These are phyloP conservation scores for Neostapfia colusana DNA, from an alignment of 176 grass and related monocot species.

Conservation along the genomic window DNA sequence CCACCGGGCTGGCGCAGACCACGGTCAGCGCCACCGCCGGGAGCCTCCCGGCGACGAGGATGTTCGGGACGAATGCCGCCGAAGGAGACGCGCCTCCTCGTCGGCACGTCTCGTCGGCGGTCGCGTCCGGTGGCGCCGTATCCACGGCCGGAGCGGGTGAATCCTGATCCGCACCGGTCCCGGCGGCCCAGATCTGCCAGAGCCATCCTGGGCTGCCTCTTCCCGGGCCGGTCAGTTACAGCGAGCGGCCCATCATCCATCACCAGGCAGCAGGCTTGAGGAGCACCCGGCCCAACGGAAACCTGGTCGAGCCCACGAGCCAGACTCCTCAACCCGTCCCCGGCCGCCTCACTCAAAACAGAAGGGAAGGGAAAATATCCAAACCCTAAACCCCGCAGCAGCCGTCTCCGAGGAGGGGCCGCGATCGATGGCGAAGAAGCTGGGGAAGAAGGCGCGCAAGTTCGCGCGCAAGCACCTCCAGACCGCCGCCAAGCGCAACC, in stretches of 20 bases:
- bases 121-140: not conserved
- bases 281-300: too few species aligned
- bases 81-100: slow-evolving; percentile 26
- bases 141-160: not conserved
- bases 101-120: not conserved
- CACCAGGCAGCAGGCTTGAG: too few species aligned
- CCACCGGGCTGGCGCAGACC: slow-evolving; percentile 32
- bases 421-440: slow-evolving; percentile 87
- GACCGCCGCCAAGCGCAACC: slow-evolving; percentile 66
- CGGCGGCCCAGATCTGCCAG: too few species aligned
- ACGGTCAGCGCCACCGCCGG: slow-evolving; percentile 58
- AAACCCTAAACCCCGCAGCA: slow-evolving; percentile 39
- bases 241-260: too few species aligned
- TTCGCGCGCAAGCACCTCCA: slow-evolving; percentile 91
- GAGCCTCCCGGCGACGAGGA: slow-evolving; percentile 63
- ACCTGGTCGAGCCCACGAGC: too few species aligned
- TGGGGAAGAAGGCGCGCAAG: slow-evolving; percentile 93
- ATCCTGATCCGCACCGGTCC: too few species aligned
- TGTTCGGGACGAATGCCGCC: slow-evolving; percentile 33
- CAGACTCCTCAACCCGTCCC: not conserved
- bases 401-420: not conserved
- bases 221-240: too few species aligned
- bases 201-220: too few species aligned
- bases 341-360: not conserved
- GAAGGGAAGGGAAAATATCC: not conserved